Evolutionary conservation across 2,329 filamentous ascomycete genomes (phyloP).

Genomic region (Berkeleyomyces rouxiae): DNA sequence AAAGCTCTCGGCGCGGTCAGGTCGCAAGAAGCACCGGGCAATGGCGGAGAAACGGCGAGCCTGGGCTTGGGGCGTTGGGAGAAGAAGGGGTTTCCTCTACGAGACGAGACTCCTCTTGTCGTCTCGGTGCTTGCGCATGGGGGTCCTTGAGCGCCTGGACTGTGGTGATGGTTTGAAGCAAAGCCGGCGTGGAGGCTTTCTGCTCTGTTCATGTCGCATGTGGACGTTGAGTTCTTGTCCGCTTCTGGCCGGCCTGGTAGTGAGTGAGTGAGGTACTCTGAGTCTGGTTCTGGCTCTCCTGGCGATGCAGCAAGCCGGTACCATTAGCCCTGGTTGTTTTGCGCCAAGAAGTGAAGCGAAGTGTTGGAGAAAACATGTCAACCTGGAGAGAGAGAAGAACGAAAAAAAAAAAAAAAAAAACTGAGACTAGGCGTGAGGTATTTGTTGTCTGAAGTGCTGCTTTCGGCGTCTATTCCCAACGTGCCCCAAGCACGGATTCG

Average conservation of each 20-base stretch:
- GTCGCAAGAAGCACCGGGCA: not conserved
- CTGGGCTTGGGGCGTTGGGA: not conserved
- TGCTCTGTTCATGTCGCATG: not conserved
- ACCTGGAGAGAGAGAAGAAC: not conserved
- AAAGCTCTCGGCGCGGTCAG: not conserved
- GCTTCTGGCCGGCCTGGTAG: no score
- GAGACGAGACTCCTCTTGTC: not conserved
- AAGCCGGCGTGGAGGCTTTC: not conserved
- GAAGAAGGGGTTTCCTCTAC: not conserved
- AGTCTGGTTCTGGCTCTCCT: not conserved
- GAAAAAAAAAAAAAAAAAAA: not conserved
- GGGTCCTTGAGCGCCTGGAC: not conserved
- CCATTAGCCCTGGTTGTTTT: not conserved
- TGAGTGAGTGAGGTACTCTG: no score
- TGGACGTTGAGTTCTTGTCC: not conserved
- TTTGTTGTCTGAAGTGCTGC: not conserved
- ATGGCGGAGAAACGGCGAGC: not conserved
- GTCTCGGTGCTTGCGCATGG: not conserved
- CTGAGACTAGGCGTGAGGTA: not conserved
- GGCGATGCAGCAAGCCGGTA: not conserved
- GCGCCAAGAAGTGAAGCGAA: not conserved
- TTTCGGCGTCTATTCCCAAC: not conserved
- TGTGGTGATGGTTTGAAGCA: not conserved
- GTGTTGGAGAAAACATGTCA: not conserved
- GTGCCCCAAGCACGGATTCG: no score